Evolutionary conservation across 306 rosid genomes (phyloP), one percentile per base, ranked within the genome.

Genomic region (Prunus campanulata): DNA sequence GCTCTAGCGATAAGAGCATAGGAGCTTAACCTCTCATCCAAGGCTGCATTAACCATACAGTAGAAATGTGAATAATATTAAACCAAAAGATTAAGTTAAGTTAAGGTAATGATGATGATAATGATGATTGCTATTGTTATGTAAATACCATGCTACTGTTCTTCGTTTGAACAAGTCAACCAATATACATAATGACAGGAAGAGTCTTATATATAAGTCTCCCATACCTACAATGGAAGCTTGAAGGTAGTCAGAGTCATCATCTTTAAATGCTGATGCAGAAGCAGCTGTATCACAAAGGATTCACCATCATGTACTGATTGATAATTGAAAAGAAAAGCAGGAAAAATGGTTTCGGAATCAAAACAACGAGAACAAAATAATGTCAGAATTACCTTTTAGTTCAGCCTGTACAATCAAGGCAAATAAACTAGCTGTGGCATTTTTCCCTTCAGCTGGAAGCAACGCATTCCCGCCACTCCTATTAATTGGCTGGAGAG

Each of bases 1-100:
- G 93, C 90, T 87, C 98, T 89, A 0, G 96, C 98, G 77, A 94
- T 92, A 55, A 94, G 95, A 64, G 97, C 96, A 86, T 94, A 94
- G 22, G 96, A 93, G 89, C 91, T 84, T 84, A 94, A 61, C 70
- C 98, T 87, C 88, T 94, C 98, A 83, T 94, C 97, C 97, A 94
- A 90, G 79, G 98, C 98, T 94, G 92, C 87, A 81, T 85, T 85
- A 48, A 79, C 52, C 78, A 78, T 66, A 75, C 54, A 74, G 46
- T 67, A 54, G 63, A 65, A 60, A 50, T 12, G 62, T 4, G 83
- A 79, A 74, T 35, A 35, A 72, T 71, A 80, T 50, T 55, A 39
- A 70, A 46, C 35, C 70, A 42, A 77, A 39, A 6, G 55, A 18
- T 46, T 11, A 9, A n/a, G 61, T 11, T 19, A 55, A 7, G 57